Evolutionary conservation across 78 protist genomes (phyloP).

Genomic region (Dictyostelium capitatum): DNA sequence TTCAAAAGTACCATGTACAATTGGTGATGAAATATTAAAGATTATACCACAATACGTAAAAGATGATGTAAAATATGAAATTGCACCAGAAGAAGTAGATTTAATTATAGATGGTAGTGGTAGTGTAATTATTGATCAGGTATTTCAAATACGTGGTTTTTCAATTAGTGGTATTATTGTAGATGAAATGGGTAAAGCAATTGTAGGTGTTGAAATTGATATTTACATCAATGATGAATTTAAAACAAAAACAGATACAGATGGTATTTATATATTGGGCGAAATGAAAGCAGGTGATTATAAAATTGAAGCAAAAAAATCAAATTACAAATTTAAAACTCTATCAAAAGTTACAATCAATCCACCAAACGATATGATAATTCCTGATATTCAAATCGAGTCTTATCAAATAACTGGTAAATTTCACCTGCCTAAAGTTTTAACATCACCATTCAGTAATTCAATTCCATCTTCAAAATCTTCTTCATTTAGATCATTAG

Average conservation of each 20-base stretch:
- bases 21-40: constrained; percentile 20
- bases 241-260: not conserved
- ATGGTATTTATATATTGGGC: constrained; percentile 32
- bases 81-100: not conserved
- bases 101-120: constrained; percentile 30
- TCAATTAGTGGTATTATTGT: constrained; percentile 32
- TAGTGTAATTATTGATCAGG: not conserved
- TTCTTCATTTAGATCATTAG: not conserved
- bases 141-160: constrained; percentile 37
- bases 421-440: not conserved
- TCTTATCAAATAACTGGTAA: not conserved
- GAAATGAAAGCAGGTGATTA: constrained; percentile 24
- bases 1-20: constrained; percentile 29
- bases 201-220: not conserved
- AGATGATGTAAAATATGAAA: constrained; percentile 1
- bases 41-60: constrained; percentile 7
- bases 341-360: not conserved
- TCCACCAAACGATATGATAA: not conserved
- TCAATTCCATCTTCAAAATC: not conserved
- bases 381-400: not conserved
- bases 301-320: constrained; percentile 34
- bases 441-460: not conserved
- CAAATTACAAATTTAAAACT: not conserved
- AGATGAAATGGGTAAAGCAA: not conserved
- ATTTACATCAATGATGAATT: constrained; percentile 35